Conservation (phyloP, 768 basidiomycete genomes). For the Psilocybe sp. region DNA sequence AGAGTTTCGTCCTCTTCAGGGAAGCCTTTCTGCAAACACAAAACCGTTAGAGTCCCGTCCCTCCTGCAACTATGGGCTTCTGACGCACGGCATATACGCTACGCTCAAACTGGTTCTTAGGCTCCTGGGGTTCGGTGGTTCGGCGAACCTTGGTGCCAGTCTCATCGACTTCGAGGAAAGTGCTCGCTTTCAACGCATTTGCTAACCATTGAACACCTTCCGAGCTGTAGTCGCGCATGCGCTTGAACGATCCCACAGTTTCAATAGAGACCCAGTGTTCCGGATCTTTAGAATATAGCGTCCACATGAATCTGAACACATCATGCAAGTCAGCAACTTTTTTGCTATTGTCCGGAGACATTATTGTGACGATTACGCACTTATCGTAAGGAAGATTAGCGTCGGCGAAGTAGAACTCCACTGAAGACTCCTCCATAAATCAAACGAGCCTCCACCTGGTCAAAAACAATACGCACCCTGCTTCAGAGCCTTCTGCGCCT, state of each 20-base stretch:
- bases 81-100: constrained; percentile 84
- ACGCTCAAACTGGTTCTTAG: constrained; percentile 75
- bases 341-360: background rate
- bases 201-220: constrained; percentile 69
- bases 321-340: background rate
- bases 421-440: constrained; percentile 35
- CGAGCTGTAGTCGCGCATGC: constrained; percentile 74
- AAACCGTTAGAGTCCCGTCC: background rate
- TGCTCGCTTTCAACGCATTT: constrained; percentile 53
- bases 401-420: constrained; percentile 96
- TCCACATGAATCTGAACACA: constrained; percentile 87
- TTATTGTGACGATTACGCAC: constrained; percentile 30
- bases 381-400: constrained; percentile 93
- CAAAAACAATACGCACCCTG: constrained; percentile 42
- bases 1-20: constrained; percentile 60
- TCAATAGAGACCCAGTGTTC: constrained; percentile 91
- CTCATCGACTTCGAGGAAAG: constrained; percentile 72
- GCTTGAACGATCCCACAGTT: constrained; percentile 90
- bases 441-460: background rate
- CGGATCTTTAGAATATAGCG: constrained; percentile 72
- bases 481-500: constrained; percentile 46
- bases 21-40: constrained; percentile 77
- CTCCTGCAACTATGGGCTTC: background rate
- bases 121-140: constrained; percentile 70
- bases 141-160: constrained; percentile 72